Percentiles rank a stretch among this genome's conserved stretches.
These are phyloP conservation scores for Fusarium pseudoanthophilum DNA, from an alignment of 2,329 filamentous ascomycete genomes.

Conservation along the genomic window DNA sequence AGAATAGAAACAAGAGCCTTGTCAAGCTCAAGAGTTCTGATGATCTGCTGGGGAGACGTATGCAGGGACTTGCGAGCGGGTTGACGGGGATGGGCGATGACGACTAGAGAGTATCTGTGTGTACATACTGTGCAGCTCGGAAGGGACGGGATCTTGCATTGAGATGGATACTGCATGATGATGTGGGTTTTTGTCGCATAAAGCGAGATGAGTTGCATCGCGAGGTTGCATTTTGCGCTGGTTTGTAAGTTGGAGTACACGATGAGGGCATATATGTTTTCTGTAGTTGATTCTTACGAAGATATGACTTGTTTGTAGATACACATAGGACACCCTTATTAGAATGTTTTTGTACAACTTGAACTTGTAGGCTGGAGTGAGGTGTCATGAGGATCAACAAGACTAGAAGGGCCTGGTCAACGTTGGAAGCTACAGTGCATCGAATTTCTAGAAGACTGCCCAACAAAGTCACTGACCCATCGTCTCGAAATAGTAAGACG, in stretches of 20 bases:
- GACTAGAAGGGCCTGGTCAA: not conserved
- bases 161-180: not conserved
- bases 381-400: not conserved
- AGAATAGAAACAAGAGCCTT: slow-evolving; percentile 59
- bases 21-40: slow-evolving; percentile 67
- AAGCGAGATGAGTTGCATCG: slow-evolving; percentile 32
- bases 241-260: not conserved
- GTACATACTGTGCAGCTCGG: slow-evolving; percentile 11
- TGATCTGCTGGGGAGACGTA: slow-evolving; percentile 65
- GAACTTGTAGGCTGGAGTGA: not conserved
- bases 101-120: slow-evolving; percentile 38
- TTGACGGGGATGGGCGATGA: slow-evolving; percentile 62
- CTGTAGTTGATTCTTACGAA: slow-evolving; percentile 16
- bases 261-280: slow-evolving; percentile 9
- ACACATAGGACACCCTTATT: slow-evolving; percentile 35
- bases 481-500: not conserved
- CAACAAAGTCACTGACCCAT: not conserved
- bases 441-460: slow-evolving; percentile 37
- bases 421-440: not conserved
- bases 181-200: not conserved
- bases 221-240: not conserved
- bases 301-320: slow-evolving; percentile 27
- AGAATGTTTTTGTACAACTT: slow-evolving; percentile 6
- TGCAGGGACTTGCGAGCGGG: slow-evolving; percentile 67
- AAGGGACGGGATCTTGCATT: slow-evolving; percentile 23